Evolutionary conservation across 23 red algal genomes (phyloP), one percentile per base, ranked within the genome.

Genomic region (Cyanidioschyzon merolae): DNA sequence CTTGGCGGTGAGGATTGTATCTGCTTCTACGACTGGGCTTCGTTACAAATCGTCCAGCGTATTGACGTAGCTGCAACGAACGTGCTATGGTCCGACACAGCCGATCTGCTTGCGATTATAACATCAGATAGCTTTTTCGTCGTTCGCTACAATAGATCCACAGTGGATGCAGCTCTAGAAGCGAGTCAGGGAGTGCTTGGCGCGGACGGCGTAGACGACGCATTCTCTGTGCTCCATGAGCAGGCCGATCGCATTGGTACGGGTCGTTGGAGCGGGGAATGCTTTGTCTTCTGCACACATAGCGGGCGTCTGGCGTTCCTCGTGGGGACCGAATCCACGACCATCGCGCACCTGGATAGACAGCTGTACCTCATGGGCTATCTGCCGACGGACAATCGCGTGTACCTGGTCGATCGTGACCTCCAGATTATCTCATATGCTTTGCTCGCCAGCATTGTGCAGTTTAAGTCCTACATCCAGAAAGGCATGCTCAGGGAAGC

Each of bases 1-100:
- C 80, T 96, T 1, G 74, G 80, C 34, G 85, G 88, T 58, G 83
- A 79, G 24, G 92, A 96, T 21, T 96, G 90, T 54, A 59, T 96
- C 12, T 90, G 87, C 39, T 96, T 96, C 50, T 96, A 91, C 79
- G 92, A 96, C 40, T 96, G 92, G 92, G 83, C 90, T 37, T 77
- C 87, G 58, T 76, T 96, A 38, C 88, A 86, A 12, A 77, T 96
- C 21, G 85, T 96, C 25, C 84, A 87, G 39, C 85, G 92, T 7
- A 87, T 96, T 17, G 92, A 96, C 57, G 89, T 96, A 18, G 85
- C 85, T 30, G 80, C 92, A 15, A 76, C 68, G 2, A 76, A 79
- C 31, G 88, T 96, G 31, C 87, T 84, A 50, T 96, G 92, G 92
- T 88, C 87, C 0, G 91, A 89, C 21, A 82, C 80, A 39, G 85